phyloP scores from a whole-genome alignment of 495 filamentous ascomycete genomes.

The Podospora australis region DNA sequence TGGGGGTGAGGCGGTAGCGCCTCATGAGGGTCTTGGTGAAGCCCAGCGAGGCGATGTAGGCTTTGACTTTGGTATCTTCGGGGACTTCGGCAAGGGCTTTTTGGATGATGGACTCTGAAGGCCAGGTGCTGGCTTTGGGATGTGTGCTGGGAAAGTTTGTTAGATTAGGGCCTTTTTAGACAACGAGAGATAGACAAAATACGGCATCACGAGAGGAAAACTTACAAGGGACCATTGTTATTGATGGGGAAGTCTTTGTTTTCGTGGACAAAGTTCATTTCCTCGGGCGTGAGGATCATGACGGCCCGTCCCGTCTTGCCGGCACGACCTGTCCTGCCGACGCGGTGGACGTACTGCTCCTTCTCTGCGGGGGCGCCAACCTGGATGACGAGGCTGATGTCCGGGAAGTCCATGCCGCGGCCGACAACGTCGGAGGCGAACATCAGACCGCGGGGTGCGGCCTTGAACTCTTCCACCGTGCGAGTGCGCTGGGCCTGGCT shows the following conservation, averaged over 20 bases:
- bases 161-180: too few relatives aligned
- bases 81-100: constrained; percentile 22
- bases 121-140: constrained; percentile 16
- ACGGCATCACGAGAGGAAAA: background rate
- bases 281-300: constrained; percentile 78
- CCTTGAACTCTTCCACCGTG: constrained; percentile 78
- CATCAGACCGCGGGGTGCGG: constrained; percentile 70
- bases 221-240: constrained; percentile 15
- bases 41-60: constrained; percentile 24
- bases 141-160: too few relatives aligned
- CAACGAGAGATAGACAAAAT: too few relatives aligned
- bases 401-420: constrained; percentile 76
- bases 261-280: constrained; percentile 51
- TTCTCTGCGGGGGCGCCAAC: constrained; percentile 77
- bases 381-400: constrained; percentile 76
- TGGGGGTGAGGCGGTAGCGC: constrained; percentile 8
- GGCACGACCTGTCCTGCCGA: constrained; percentile 85
- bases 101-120: constrained; percentile 17
- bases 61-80: constrained; percentile 17
- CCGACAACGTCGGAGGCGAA: constrained; percentile 87
- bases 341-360: constrained; percentile 82
- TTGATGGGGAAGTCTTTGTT: constrained; percentile 29
- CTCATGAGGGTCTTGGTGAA: constrained; percentile 20
- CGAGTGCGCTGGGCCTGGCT: constrained; percentile 68
- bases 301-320: constrained; percentile 73